Conservation (phyloP, 2,329 filamentous ascomycete genomes). For the Phaeosphaeriaceae sp. region DNA sequence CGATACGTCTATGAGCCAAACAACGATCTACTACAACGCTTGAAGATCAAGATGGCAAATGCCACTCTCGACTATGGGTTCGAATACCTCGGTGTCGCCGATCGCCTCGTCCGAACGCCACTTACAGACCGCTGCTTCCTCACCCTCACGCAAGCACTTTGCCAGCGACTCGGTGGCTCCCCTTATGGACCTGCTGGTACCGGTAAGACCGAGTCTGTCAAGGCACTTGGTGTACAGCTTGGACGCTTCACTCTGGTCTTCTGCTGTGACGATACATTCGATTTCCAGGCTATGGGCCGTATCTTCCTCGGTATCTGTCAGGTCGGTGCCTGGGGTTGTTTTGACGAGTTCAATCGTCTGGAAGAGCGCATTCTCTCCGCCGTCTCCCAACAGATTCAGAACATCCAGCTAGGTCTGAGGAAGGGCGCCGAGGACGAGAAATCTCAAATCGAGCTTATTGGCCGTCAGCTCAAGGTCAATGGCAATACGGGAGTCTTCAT, state of each 20-base stretch:
- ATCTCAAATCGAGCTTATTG: slow-evolving; percentile 91
- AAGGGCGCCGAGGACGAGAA: slow-evolving; percentile 82
- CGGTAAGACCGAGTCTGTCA: slow-evolving; percentile 98
- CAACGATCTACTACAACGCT: slow-evolving; percentile 80
- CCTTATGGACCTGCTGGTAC: slow-evolving; percentile 97
- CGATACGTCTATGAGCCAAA: slow-evolving; percentile 87
- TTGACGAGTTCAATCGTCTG: slow-evolving; percentile 99
- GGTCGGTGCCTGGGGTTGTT: slow-evolving; percentile 98
- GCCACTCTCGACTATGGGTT: slow-evolving; percentile 95
- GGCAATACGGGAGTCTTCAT: slow-evolving; percentile 98
- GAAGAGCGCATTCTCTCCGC: slow-evolving; percentile 97
- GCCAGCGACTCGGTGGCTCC: slow-evolving; percentile 93
- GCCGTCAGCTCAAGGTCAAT: slow-evolving; percentile 88
- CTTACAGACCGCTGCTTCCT: slow-evolving; percentile 98
- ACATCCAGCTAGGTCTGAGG: slow-evolving; percentile 95
- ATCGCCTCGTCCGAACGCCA: slow-evolving; percentile 94
- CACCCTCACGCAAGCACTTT: slow-evolving; percentile 93
- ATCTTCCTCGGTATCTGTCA: slow-evolving; percentile 99
- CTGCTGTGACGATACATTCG: slow-evolving; percentile 99
- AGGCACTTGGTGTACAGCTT: slow-evolving; percentile 93
- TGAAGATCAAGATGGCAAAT: slow-evolving; percentile 96
- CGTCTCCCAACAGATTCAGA: slow-evolving; percentile 98
- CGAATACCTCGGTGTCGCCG: slow-evolving; percentile 95
- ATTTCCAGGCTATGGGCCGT: slow-evolving; percentile 99
- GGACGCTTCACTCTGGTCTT: slow-evolving; percentile 98